Evolutionary conservation across 768 basidiomycete genomes (phyloP), one percentile per base, ranked within the genome.

Genomic region (Mycena epipterygia): DNA sequence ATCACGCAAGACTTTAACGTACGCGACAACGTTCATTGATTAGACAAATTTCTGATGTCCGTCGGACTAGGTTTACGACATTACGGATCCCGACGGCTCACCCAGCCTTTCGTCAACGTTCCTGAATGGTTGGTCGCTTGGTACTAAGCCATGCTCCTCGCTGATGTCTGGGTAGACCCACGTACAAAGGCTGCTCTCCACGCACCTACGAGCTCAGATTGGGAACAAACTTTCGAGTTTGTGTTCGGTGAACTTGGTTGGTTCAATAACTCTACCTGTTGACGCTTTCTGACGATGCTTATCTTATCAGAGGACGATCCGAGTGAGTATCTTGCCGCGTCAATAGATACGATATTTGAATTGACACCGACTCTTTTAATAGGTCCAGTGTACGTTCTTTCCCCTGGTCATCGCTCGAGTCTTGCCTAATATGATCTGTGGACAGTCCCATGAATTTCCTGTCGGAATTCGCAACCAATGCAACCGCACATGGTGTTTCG

Each of bases 401-500:
- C 21, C 30, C 21, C 16, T 33, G 21, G 3, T 53, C 60, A 17
- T 21, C 19, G 19, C 13, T 56, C 23, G 25, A 27, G 35, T 27
- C 39, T 27, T 32, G 23, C n/a, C 64, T 70, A 2, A 72, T 39
- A 23, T 30, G n/a, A 23, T 27, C 42, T 6, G 42, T 11, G 30
- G 23, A 32, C 48, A 91, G 90, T 71, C 87, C 91, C 6, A 91
- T 91, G 84, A 84, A 81, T 27, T 92, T 91, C 78, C 80, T 93
- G 33, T 83, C 85, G 0, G 90, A 90, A 32, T 84, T 93, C n/a
- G 91, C 91, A 5, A 85, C 88, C 16, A 93, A 93, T 68, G 87
- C 89, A 25, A 85, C 90, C 0, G 82, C 81, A 1, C 85, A 85
- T 7, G 78, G 82, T 29, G 78, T 93, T 29, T 80, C 82, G 1